Conservation (phyloP, 768 basidiomycete species). For the Lentinula edodes region DNA sequence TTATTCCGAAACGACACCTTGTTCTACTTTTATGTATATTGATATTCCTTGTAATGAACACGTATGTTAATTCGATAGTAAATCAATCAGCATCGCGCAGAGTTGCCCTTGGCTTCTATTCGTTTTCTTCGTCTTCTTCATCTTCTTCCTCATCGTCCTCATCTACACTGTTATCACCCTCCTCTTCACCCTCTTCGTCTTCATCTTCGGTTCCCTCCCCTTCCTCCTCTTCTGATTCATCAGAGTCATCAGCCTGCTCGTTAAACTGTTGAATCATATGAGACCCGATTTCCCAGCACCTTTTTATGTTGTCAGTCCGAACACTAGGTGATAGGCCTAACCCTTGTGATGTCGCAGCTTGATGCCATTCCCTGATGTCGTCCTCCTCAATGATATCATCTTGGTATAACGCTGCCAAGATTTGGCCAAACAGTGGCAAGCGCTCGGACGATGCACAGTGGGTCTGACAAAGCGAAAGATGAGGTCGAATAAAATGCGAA, state of each 20-base stretch:
- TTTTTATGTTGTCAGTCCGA: conserved; percentile 51
- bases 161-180: not conserved
- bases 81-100: too few relatives aligned
- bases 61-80: conserved; percentile 12
- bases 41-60: not conserved
- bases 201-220: not conserved
- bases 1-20: not conserved
- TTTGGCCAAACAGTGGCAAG: conserved; percentile 72
- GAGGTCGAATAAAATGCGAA: not conserved
- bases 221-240: conserved; percentile 8
- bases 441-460: conserved; percentile 63
- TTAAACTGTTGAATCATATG: conserved; percentile 80
- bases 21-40: not conserved
- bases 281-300: conserved; percentile 64
- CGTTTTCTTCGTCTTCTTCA: conserved; percentile 9
- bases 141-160: conserved; percentile 17
- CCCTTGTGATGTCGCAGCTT: conserved; percentile 47
- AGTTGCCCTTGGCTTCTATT: not conserved
- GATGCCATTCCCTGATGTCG: conserved; percentile 86
- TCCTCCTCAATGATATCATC: conserved; percentile 90
- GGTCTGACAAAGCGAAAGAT: not conserved
- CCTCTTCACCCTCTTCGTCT: too few relatives aligned
- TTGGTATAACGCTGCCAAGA: conserved; percentile 85
- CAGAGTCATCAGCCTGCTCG: conserved; percentile 50
- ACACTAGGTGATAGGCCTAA: conserved; percentile 34